Percentiles rank a stretch among this genome's conserved stretches.
These are phyloP conservation scores for Ophiobolus disseminans DNA, from an alignment of 2,329 filamentous ascomycete genomes.

Conservation along the genomic window DNA sequence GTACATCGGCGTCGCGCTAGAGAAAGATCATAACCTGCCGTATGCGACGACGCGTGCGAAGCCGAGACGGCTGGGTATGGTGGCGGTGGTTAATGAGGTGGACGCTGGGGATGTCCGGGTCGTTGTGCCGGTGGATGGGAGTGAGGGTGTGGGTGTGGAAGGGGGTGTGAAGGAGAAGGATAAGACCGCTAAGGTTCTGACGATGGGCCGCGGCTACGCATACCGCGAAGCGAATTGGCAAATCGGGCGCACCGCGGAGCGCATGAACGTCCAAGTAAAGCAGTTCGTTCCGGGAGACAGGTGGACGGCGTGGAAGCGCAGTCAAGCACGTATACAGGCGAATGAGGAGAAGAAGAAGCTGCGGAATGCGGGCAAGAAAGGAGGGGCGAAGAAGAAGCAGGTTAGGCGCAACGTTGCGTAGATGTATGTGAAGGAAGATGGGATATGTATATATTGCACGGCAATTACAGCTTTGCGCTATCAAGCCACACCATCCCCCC, in stretches of 20 bases:
- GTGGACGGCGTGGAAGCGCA: constrained; percentile 71
- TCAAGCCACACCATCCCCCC: constrained; percentile 55
- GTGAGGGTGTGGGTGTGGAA: no score
- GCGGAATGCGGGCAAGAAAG: constrained; percentile 53
- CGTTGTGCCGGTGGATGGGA: constrained; percentile 18
- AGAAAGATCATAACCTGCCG: constrained; percentile 81
- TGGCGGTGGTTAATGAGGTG: constrained; percentile 53
- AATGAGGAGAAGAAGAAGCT: constrained; percentile 64
- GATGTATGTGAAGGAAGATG: background rate
- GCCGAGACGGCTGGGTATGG: constrained; percentile 77
- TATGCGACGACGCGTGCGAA: constrained; percentile 76
- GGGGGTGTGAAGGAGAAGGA: constrained; percentile 34
- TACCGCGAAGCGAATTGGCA: constrained; percentile 72
- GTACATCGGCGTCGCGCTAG: constrained; percentile 92
- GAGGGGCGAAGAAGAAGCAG: constrained; percentile 32
- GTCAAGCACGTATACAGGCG: constrained; percentile 57
- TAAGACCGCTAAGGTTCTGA: constrained; percentile 38
- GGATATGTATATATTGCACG: background rate
- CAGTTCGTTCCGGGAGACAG: constrained; percentile 65
- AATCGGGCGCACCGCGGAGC: constrained; percentile 70
- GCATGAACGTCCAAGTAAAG: constrained; percentile 63
- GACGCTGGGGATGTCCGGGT: constrained; percentile 24
- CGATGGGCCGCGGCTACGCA: constrained; percentile 63
- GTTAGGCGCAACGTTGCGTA: background rate
- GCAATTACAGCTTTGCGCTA: constrained; percentile 32